These are phyloP conservation scores for Cercospora sesami DNA, from an alignment of 2,329 filamentous ascomycete species.

Conservation along the genomic window DNA sequence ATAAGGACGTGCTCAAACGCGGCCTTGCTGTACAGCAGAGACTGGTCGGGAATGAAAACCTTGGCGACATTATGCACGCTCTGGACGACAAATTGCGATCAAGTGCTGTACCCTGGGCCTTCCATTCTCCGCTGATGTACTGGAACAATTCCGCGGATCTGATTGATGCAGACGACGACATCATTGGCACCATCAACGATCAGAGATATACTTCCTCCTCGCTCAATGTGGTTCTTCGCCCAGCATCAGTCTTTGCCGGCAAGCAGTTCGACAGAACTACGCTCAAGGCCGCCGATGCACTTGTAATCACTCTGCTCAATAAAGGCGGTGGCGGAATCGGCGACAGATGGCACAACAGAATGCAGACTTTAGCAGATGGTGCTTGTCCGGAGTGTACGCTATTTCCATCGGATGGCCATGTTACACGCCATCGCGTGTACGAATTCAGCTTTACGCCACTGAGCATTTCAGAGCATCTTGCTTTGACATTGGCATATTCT, in stretches of 20 bases:
- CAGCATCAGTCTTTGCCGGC: slow-evolving; percentile 80
- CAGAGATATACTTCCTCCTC: slow-evolving; percentile 62
- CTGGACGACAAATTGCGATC: slow-evolving; percentile 32
- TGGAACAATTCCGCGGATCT: slow-evolving; percentile 67
- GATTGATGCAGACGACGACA: slow-evolving; percentile 61
- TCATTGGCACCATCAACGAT: slow-evolving; percentile 69
- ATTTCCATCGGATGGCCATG: slow-evolving; percentile 60
- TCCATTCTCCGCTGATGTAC: slow-evolving; percentile 79
- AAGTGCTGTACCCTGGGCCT: slow-evolving; percentile 64
- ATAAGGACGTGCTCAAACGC: too few species aligned
- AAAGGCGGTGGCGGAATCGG: slow-evolving; percentile 64
- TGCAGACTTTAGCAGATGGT: slow-evolving; percentile 54
- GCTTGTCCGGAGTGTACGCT: slow-evolving; percentile 61
- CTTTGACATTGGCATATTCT: slow-evolving; percentile 65
- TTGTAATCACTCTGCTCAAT: slow-evolving; percentile 76
- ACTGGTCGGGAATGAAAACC: slow-evolving; percentile 56
- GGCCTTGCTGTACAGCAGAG: slow-evolving; percentile 70
- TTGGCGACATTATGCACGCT: slow-evolving; percentile 26
- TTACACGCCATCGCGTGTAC: slow-evolving; percentile 63
- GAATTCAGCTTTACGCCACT: slow-evolving; percentile 78
- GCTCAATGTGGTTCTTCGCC: slow-evolving; percentile 71
- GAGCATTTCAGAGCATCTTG: slow-evolving; percentile 63
- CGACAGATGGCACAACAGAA: slow-evolving; percentile 63
- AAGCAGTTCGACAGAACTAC: slow-evolving; percentile 69
- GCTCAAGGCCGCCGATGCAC: slow-evolving; percentile 70